Percentiles rank a stretch among this genome's conserved stretches.
phyloP scores from a whole-genome alignment of 208 protist species.

The Trichomonas vaginalis region DNA sequence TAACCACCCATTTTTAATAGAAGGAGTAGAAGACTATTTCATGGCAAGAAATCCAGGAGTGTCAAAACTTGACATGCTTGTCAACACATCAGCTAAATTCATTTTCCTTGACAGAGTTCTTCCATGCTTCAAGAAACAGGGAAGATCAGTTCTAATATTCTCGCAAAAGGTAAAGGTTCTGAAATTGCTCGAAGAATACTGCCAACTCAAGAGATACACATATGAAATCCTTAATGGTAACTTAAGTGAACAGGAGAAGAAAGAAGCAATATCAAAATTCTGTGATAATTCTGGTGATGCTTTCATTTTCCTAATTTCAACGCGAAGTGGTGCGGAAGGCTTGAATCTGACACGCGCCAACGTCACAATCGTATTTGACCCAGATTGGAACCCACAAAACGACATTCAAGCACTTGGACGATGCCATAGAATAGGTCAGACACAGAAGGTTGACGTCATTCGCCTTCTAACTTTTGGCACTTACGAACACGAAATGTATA shows the following conservation, averaged over 20 bases:
- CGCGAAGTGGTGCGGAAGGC: conserved; percentile 52
- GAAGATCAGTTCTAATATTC: conserved; percentile 90
- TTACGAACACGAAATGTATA: conserved; percentile 71
- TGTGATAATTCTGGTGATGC: not conserved
- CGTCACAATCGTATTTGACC: conserved; percentile 58
- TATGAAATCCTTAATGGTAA: conserved; percentile 22
- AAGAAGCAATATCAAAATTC: conserved; percentile 30
- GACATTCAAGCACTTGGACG: conserved; percentile 81
- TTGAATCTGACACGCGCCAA: conserved; percentile 55
- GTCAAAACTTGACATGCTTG: not conserved
- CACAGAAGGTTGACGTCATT: conserved; percentile 65
- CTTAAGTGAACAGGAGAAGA: conserved; percentile 23
- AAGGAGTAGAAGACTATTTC: conserved; percentile 57
- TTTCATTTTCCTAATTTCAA: conserved; percentile 55
- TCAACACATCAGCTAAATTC: conserved; percentile 20
- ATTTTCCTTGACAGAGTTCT: conserved; percentile 37
- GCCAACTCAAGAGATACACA: not conserved
- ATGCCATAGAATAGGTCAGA: conserved; percentile 79
- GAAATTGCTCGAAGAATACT: conserved; percentile 44
- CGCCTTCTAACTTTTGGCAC: conserved; percentile 71
- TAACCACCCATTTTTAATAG: conserved; percentile 82
- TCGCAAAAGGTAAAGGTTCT: conserved; percentile 64
- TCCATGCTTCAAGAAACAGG: conserved; percentile 40
- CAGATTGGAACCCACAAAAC: conserved; percentile 89
- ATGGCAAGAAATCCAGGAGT: conserved; percentile 8